Evolutionary conservation across 371 early-diverging fungal species (phyloP), one percentile per base, ranked within the genome.

Genomic region (Thermomucor indicae-seudaticae): DNA sequence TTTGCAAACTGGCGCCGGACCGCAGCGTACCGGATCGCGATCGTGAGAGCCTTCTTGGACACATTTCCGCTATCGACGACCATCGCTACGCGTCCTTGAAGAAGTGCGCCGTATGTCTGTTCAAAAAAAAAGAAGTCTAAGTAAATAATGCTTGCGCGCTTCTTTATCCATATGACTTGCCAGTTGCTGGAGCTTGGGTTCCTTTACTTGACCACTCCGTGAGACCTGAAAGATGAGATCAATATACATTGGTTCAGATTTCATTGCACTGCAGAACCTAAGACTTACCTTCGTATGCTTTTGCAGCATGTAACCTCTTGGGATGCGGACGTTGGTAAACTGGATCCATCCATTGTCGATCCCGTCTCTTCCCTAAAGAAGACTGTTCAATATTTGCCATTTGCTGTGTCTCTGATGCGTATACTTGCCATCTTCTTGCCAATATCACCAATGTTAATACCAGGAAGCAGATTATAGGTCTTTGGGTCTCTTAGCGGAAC

Each of bases 271-370:
- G n/a, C n/a, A n/a, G n/a, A n/a, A n/a, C n/a, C n/a, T n/a, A n/a
- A n/a, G n/a, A n/a, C n/a, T n/a, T n/a, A n/a, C n/a, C 78, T 93
- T 91, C 49, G 96, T 84, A 68, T 94, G 90, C 75, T 91, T 95
- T 90, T 91, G 91, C 42, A 92, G 65, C 90, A 92, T 86, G 64
- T 90, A 83, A 30, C 81, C 75, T 32, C 91, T 74, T 31, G 91
- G 90, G 41, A 92, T 81, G 38, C 89, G 83, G 45, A 89, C 86
- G 54, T 86, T 76, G 51, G 89, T 88, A 63, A 90, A 90, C 56
- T 87, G 86, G 51, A 92, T 88, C 81, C 84, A 92, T 6, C 92
- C 91, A 50, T 89, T 90, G 55, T 90, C 92, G 39, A 88, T 83
- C 57, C 89, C 90, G 53, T 90, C 84, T 53, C 90, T 76, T 41